Evolutionary conservation across 495 filamentous ascomycete genomes (phyloP), one percentile per base, ranked within the genome.

Genomic region (Trypethelium eluteriae): DNA sequence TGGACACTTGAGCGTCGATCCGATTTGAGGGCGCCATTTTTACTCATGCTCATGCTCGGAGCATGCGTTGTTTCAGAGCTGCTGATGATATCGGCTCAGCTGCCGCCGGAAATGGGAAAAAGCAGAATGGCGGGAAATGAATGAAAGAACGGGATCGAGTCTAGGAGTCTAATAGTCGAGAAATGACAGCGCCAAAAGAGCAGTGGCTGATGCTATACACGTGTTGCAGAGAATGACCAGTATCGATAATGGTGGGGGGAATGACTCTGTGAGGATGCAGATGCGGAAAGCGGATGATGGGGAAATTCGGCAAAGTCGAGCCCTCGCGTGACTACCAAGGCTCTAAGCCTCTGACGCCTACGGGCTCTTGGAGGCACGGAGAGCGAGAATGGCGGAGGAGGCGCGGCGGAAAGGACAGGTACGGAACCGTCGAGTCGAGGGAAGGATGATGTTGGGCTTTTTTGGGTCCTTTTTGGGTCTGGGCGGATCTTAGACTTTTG

Each of bases 381-480:
- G 32, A 18, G 49, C 12, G 53, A 35, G 25, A 9, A 7, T 34
- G 53, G 53, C 53, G 53, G 53, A 53, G 49, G 49, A 18, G 5
- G 49, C 5, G 49, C 53, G 53, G 53, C 53, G 32, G 53, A 59
- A 32, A 59, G 53, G 53, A 59, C 53, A 59, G 53, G 53, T 59
- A 34, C 7, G 53, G 36, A 59, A 59, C 32, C 3, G 53, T 59
- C 53, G 53, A 59, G 53, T 59, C 53, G 53, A 59, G 53, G 53
- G 53, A 36, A 59, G 32, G 18, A 59, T 11, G 18, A 53, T 53
- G 49, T 14, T 14, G 18, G 18, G 49, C 12, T 9, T 46, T 7
- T 7, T 46, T 7, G 41, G 16, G 41, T 46, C 9, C 41, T 53
- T 53, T 11, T 53, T 53, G 49, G 49, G 49, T 25, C 9, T 11